Evolutionary conservation across 2,329 filamentous ascomycete genomes (phyloP).

Genomic region (Sarocladium strictum): DNA sequence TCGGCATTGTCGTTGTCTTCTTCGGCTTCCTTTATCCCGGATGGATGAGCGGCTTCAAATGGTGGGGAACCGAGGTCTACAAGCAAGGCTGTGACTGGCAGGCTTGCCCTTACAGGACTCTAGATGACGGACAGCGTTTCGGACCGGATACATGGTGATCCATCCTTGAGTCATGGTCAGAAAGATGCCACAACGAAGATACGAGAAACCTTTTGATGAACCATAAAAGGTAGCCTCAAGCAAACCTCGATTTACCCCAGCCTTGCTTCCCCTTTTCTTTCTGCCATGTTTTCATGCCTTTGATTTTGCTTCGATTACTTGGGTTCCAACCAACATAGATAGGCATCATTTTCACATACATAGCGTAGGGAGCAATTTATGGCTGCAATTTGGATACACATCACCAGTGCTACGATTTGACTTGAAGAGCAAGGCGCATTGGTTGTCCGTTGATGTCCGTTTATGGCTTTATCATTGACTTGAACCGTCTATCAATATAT

Average conservation of each 20-base stretch:
- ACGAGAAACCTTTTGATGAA: background rate
- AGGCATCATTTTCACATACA: slow-evolving; percentile 4
- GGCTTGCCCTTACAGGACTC: slow-evolving; percentile 64
- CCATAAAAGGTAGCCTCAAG: background rate
- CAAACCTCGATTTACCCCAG: background rate
- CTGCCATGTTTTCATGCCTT: background rate
- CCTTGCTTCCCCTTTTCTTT: background rate
- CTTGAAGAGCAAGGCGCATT: background rate
- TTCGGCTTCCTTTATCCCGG: slow-evolving; percentile 83
- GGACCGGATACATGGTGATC: slow-evolving; percentile 55
- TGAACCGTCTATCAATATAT: slow-evolving; percentile 7
- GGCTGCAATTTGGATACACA: background rate
- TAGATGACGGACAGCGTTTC: slow-evolving; percentile 60
- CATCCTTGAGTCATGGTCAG: slow-evolving; percentile 13
- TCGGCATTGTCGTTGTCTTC: slow-evolving; percentile 77
- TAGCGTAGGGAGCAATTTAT: background rate
- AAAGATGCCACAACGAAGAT: background rate
- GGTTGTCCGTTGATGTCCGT: background rate
- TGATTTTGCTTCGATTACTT: background rate
- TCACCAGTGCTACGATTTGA: background rate
- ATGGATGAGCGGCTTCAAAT: slow-evolving; percentile 64
- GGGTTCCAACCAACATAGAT: background rate
- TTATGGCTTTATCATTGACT: slow-evolving; percentile 8
- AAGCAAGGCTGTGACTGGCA: slow-evolving; percentile 82
- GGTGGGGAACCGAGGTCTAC: slow-evolving; percentile 87